Conservation (phyloP, 1,284 basidiomycete genomes). For the Athelia sp. region DNA sequence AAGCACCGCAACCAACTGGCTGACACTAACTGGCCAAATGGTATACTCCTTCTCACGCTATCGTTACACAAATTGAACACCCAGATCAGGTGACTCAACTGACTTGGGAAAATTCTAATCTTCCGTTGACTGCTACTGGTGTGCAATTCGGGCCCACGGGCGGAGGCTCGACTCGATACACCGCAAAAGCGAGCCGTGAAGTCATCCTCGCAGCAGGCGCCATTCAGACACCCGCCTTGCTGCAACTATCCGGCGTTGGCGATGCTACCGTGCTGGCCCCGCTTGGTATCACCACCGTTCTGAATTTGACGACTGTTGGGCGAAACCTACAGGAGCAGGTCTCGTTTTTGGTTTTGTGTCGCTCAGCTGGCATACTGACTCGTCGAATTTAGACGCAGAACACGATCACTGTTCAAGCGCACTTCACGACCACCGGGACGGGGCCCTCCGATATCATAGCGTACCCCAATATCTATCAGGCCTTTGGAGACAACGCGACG, state of each 20-base stretch:
- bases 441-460: conserved; percentile 41
- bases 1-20: conserved; percentile 27
- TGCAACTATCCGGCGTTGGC: conserved; percentile 44
- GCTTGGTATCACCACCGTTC: conserved; percentile 32
- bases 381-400: conserved; percentile 4
- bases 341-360: background rate
- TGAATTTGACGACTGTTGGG: conserved; percentile 37
- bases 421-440: conserved; percentile 27
- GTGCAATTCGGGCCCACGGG: conserved; percentile 28
- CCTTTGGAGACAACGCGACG: conserved; percentile 32
- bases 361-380: background rate
- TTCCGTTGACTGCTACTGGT: conserved; percentile 28
- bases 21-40: conserved; percentile 26
- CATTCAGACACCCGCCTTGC: conserved; percentile 29
- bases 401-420: conserved; percentile 17
- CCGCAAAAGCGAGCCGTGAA: conserved; percentile 6
- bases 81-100: conserved; percentile 28
- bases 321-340: conserved; percentile 45
- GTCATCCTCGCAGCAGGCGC: conserved; percentile 16
- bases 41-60: conserved; percentile 9
- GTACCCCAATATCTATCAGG: conserved; percentile 40
- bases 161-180: conserved; percentile 13
- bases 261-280: conserved; percentile 31
- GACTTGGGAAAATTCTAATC: conserved; percentile 20
- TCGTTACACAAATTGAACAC: background rate